Evolutionary conservation across 2,329 filamentous ascomycete genomes (phyloP).

Genomic region (Exophiala phaeomuriformis): DNA sequence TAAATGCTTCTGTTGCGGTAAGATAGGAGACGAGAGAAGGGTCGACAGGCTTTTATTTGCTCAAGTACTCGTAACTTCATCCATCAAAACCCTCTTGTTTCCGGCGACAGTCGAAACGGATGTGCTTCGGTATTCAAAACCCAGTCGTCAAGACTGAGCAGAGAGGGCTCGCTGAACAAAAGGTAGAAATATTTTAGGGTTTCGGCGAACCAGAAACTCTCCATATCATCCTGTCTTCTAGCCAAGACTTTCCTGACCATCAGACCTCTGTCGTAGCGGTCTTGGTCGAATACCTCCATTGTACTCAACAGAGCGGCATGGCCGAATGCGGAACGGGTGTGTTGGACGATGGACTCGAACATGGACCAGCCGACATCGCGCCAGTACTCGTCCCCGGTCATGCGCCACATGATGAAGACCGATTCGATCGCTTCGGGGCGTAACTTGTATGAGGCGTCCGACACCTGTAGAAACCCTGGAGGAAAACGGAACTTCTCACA

Average conservation of each 20-base stretch:
- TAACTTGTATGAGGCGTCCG: constrained; percentile 41
- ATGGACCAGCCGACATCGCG: constrained; percentile 44
- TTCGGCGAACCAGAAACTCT: constrained; percentile 62
- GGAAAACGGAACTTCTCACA: constrained; percentile 7
- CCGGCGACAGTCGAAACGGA: constrained; percentile 28
- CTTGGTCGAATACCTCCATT: constrained; percentile 8
- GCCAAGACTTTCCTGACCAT: constrained; percentile 16
- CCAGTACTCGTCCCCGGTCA: constrained; percentile 47
- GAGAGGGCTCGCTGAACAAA: constrained; percentile 38
- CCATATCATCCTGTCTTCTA: constrained; percentile 55
- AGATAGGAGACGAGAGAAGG: too few species aligned
- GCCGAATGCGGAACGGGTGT: constrained; percentile 37
- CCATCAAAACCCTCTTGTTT: neutral
- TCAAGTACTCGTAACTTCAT: too few species aligned
- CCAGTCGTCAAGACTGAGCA: constrained; percentile 41
- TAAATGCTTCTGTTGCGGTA: too few species aligned
- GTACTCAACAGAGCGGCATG: constrained; percentile 50
- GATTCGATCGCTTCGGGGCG: constrained; percentile 56
- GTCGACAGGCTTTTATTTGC: too few species aligned
- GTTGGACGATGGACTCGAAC: constrained; percentile 42
- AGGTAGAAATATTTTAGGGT: constrained; percentile 44
- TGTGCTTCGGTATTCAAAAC: constrained; percentile 41
- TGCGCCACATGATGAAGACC: constrained; percentile 54
- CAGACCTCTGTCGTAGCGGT: constrained; percentile 5
- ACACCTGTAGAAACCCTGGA: constrained; percentile 19